Base-by-base conservation (phyloP, 495 filamentous ascomycete species). In the Hyaloscypha variabilis region DNA sequence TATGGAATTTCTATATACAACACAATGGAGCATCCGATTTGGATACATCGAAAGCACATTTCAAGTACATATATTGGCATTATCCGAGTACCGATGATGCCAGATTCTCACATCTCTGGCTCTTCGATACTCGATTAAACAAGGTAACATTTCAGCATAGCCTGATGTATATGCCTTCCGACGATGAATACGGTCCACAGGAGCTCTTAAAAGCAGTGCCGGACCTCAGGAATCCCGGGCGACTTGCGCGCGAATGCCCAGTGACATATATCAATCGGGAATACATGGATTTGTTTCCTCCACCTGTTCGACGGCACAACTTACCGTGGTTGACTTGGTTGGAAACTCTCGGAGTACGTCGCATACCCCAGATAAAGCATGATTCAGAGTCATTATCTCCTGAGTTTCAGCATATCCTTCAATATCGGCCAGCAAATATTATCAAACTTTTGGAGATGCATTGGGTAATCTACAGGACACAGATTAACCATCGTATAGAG, bases 331-430 rank as follows among this genome's bases (percentile, higher is more conserved):
- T 30, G 23, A 26, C 23, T 3, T 62, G 60, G 60, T 19, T 52
- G 49, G 6, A 28, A 50, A 51, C 19, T 0, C 29, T 30, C 11
- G 50, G 58, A 39, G 31, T 66, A 5, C 64, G 64, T 24, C 3
- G 31, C 23, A 39, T 39, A n/a, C 64, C 30, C 2, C 49, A 49
- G 17, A 17, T 66, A 31, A 62, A 46, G 42, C 49, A 13, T 56
- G 3, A 61, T 56, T 49, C 26, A 49, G 64, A 50, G 8, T 51
- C 64, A 3, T 46, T 66, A 25, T 61, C 57, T n/a, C 2, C 42
- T 19, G 64, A 66, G 34, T 66, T 66, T 26, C 64, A 58, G 56
- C 50, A 66, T 46, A 36, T 66, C 29, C 25, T 66, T 61, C 25
- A 57, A 55, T 57, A 56, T 56, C 25, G 58, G 28, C 64, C 57